Evolutionary conservation across 148 eudicot genomes (phyloP).

Genomic region (Spergularia bocconei): DNA sequence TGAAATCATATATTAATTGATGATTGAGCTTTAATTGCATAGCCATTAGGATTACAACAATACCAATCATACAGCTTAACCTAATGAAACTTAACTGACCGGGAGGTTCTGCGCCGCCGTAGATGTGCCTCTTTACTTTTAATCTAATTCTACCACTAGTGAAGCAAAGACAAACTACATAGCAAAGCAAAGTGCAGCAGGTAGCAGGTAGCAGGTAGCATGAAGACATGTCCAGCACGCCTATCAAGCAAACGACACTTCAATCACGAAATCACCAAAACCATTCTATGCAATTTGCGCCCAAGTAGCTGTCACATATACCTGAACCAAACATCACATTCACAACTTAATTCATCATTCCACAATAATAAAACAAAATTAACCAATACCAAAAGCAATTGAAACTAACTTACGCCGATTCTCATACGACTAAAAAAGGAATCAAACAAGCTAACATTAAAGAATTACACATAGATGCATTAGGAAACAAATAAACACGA

Average conservation of each 20-base stretch:
- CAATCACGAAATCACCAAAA: constrained; percentile 91
- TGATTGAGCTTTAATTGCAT: too few relatives aligned
- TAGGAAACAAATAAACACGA: neutral
- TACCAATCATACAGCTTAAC: too few relatives aligned
- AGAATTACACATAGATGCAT: neutral
- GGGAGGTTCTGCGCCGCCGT: too few relatives aligned
- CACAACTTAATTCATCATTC: constrained; percentile 58
- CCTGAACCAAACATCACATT: constrained; percentile 88
- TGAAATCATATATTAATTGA: too few relatives aligned
- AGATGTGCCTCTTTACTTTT: too few relatives aligned
- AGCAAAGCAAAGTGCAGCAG: constrained; percentile 19
- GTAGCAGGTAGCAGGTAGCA: constrained; percentile 58
- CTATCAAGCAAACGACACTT: constrained; percentile 80
- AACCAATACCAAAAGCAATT: neutral
- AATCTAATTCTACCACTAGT: constrained; percentile 31
- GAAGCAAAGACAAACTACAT: constrained; percentile 16
- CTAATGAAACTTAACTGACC: too few relatives aligned
- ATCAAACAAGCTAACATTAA: too few relatives aligned
- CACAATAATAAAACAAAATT: constrained; percentile 25
- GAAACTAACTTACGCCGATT: neutral
- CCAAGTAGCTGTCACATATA: constrained; percentile 83
- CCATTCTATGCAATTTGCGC: constrained; percentile 83
- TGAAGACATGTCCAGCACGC: constrained; percentile 80
- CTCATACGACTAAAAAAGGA: too few relatives aligned
- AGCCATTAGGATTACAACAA: too few relatives aligned